Evolutionary conservation across 805 yeast species (phyloP), one percentile per base, ranked within the genome.

Genomic region (Peterozyma xylosa): DNA sequence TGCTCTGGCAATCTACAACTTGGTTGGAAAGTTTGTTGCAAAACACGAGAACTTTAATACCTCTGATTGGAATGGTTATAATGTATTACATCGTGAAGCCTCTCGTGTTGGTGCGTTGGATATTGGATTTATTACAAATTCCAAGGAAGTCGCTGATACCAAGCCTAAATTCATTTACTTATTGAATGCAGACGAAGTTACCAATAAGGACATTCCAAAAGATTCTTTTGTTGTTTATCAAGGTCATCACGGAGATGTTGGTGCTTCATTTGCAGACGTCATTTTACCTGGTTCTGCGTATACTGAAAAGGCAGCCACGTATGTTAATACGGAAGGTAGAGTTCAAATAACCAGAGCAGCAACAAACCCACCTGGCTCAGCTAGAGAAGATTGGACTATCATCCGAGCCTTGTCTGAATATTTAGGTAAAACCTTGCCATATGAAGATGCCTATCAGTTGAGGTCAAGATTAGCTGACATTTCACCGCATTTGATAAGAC

Each of bases 351-450:
- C 95, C 2, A 76, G 91, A 51, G 96, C 96, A 37, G 93, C 96
- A 36, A 80, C 86, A 29, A 85, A 82, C 49, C 82, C 93, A 7
- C 95, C 95, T 39, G 95, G 93, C 29, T 84, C 76, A 40, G 93
- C 96, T 38, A 82, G 96, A 62, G 95, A 86, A 64, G 96, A 87
- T 66, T 86, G 96, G 96, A 82, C 82, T 68, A 83, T 86, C 50
- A 62, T 87, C 53, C 78, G 90, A 66, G 96, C 95, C 2, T 72
- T 85, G 47, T 78, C 86, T 45, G 95, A 87, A 63, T 85, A 82
- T 60, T 65, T 87, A 51, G 81, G 79, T 42, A 75, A 73, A 34
- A 67, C 82, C 2, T 73, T 86, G 55, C 90, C 90, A 32, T 86
- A 87, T 60, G 91, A 86, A 59, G 88, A 82, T 59, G 60, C 75